Base-by-base conservation (phyloP, 768 basidiomycete genomes). In the Hydnomerulius pinastri region DNA sequence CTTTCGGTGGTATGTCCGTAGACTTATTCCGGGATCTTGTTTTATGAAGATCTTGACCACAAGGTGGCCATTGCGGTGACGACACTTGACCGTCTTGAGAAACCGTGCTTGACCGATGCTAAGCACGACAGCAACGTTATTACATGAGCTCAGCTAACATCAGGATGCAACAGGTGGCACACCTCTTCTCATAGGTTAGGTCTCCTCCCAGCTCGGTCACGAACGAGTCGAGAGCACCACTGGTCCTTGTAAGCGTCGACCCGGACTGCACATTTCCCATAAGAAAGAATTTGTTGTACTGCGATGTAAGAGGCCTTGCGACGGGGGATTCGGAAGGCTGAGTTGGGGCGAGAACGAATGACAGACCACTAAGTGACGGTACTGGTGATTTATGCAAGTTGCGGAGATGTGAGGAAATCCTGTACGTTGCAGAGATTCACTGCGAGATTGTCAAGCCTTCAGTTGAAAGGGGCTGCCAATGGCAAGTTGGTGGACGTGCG, bases 11-110 rank as follows among this genome's bases (percentile, higher is more conserved):
- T 95, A 87, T 40, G 78, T 82, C 50, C 85, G 71, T 61, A 98
- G 72, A 11, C 86, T 87, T 49, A 95, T 64, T 3, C 86, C 81
- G 21, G 92, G 90, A 70, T 98, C 93, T 0, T 93, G 87, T 67
- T 99, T 98, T 63, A 95, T 83, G 73, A 95, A 97, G 50, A 98
- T 86, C 79, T 98, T 98, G 62, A 96, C 81, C 44, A 97, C 85
- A 28, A 98, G 73, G 33, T 82, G 85, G 0, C 93, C 92, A 60
- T 89, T 86, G 40, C 79, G 74, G 71, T 97, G 92, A 33, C 87
- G 79, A 63, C 88, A 95, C 62, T 89, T 86, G 58, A 96, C 93
- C 0, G 94, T 87, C 79, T 92, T 93, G 58, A 86, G 72, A 18
- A 58, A 60, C 24, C 68, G 63, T 2, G 68, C 58, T 50, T 68